Evolutionary conservation across 106 monocot genomes (phyloP).

Genomic region (Iris macrosiphon): DNA sequence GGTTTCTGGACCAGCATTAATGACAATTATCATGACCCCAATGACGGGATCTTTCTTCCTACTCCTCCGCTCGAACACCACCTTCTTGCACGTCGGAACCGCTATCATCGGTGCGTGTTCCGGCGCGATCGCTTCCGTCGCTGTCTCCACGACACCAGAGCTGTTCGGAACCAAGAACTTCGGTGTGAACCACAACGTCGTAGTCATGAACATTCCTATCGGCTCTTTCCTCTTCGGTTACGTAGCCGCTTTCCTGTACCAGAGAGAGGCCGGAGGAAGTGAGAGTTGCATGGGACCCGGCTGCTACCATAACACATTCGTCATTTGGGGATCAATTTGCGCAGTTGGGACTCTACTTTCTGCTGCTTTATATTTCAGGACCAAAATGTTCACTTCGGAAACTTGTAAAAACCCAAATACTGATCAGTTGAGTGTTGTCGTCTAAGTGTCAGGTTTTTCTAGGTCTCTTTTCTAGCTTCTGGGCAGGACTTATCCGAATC

Average conservation of each 20-base stretch:
- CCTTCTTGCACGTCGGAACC: constrained; percentile 35
- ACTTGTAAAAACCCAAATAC: too few relatives aligned
- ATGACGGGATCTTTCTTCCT: constrained; percentile 50
- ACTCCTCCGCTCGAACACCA: constrained; percentile 23
- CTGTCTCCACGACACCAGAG: constrained; percentile 51
- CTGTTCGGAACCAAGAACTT: constrained; percentile 67
- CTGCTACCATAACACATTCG: constrained; percentile 48
- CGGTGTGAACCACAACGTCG: constrained; percentile 67
- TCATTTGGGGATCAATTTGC: constrained; percentile 55
- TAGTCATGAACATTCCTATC: constrained; percentile 73
- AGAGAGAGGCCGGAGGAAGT: constrained; percentile 16
- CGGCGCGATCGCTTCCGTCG: constrained; percentile 53
- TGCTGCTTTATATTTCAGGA: constrained; percentile 27
- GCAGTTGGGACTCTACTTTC: constrained; percentile 39
- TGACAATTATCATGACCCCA: constrained; percentile 48
- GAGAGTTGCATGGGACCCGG: constrained; percentile 27
- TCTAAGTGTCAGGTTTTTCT: too few relatives aligned
- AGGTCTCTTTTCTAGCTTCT: too few relatives aligned
- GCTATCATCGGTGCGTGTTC: constrained; percentile 56
- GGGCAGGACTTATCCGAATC: too few relatives aligned
- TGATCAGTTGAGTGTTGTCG: too few relatives aligned
- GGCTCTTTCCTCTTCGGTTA: constrained; percentile 78
- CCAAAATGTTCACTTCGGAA: neutral
- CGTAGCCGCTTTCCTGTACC: constrained; percentile 52
- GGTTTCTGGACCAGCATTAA: constrained; percentile 39